These are phyloP conservation scores for Penicillium herquei DNA, from an alignment of 495 filamentous ascomycete genomes.

Conservation along the genomic window DNA sequence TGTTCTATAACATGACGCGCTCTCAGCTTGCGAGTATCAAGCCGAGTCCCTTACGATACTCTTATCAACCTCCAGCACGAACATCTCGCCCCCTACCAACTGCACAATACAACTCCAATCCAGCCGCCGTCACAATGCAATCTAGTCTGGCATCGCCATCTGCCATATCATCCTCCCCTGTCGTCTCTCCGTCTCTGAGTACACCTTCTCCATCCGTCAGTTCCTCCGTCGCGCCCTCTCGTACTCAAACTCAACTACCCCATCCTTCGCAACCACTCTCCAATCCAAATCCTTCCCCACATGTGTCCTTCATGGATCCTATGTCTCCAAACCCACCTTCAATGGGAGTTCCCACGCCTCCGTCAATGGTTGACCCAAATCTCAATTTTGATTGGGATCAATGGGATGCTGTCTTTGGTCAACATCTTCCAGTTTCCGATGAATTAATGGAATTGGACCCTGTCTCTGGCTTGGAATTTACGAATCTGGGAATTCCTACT, in stretches of 20 bases:
- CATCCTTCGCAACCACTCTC: constrained; percentile 7
- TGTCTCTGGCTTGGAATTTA: constrained; percentile 37
- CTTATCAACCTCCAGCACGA: constrained; percentile 19
- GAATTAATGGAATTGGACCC: constrained; percentile 48
- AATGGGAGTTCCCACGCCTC: constrained; percentile 35
- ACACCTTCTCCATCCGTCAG: constrained; percentile 15
- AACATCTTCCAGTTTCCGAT: constrained; percentile 46
- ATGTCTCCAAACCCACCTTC: constrained; percentile 18
- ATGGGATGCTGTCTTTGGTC: constrained; percentile 51
- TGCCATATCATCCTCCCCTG: not conserved
- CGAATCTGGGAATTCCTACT: constrained; percentile 23
- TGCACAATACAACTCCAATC: constrained; percentile 14
- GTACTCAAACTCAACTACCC: constrained; percentile 3
- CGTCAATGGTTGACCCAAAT: constrained; percentile 46
- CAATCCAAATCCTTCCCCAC: not conserved
- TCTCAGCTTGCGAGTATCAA: constrained; percentile 27
- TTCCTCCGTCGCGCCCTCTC: constrained; percentile 4
- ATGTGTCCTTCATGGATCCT: constrained; percentile 25
- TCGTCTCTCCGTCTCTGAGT: not conserved
- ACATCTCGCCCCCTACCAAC: constrained; percentile 9
- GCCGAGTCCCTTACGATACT: constrained; percentile 30
- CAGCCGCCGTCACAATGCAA: constrained; percentile 9
- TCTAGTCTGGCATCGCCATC: not conserved
- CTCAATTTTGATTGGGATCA: constrained; percentile 51
- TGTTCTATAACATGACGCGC: constrained; percentile 42